Evolutionary conservation across 768 basidiomycete genomes (phyloP).

Genomic region (Psilocybe tampanensis): DNA sequence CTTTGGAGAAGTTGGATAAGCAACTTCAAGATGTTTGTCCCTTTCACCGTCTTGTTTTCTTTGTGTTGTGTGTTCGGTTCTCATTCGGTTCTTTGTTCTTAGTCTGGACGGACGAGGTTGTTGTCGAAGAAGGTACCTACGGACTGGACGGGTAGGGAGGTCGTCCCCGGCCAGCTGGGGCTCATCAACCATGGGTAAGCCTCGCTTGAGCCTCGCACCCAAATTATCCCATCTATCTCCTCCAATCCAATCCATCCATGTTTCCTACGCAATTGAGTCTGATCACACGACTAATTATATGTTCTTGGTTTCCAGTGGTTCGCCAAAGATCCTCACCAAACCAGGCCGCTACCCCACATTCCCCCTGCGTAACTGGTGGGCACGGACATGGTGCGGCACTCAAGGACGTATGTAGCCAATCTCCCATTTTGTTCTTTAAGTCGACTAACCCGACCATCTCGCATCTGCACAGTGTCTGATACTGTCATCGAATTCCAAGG

Average conservation of each 20-base stretch:
- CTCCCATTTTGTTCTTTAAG: background rate
- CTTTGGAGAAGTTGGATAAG: slow-evolving; percentile 68
- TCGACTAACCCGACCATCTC: background rate
- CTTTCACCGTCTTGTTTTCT: background rate
- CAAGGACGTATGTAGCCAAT: slow-evolving; percentile 55
- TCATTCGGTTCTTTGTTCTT: slow-evolving; percentile 4
- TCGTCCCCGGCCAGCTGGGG: slow-evolving; percentile 72
- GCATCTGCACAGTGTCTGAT: slow-evolving; percentile 60
- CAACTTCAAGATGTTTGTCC: slow-evolving; percentile 55
- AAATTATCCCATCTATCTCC: no score
- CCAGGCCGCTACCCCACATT: slow-evolving; percentile 80
- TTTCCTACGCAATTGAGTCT: background rate
- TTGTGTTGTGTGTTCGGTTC: background rate
- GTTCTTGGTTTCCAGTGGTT: slow-evolving; percentile 45
- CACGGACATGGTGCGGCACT: slow-evolving; percentile 69
- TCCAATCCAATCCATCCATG: background rate
- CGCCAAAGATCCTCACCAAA: slow-evolving; percentile 72
- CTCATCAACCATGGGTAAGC: slow-evolving; percentile 69
- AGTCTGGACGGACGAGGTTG: slow-evolving; percentile 60
- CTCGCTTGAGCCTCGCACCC: no score
- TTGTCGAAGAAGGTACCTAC: slow-evolving; percentile 72
- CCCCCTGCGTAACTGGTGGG: slow-evolving; percentile 86
- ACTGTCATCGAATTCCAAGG: slow-evolving; percentile 82
- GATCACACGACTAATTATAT: background rate
- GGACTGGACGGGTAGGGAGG: slow-evolving; percentile 71